Evolutionary conservation across 202 grass and related monocot species (phyloP), one percentile per base, ranked within the genome.

Genomic region (Miscanthus sacchariflorus): DNA sequence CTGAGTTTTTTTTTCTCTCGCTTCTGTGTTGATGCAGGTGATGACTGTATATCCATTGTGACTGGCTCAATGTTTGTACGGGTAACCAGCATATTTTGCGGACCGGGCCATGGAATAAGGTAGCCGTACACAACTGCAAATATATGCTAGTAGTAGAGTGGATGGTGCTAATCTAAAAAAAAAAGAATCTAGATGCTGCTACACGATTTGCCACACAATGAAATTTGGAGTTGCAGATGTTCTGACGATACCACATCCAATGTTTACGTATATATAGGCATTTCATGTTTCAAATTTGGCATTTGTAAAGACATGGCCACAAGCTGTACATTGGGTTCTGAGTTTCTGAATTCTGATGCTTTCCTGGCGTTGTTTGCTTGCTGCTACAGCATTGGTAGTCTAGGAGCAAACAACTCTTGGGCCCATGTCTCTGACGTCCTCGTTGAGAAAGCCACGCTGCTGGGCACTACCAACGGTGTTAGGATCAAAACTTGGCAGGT

Each of bases 401-500:
- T 98, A 73, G 95, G 93, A 39, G 85, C 89, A 58, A 89, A 89
- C 70, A 91, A 90, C 12, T 80, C 89, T 7, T 64, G 21, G 77
- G 89, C 85, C 78, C 80, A 83, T 81, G 95, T 98, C 74, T 98
- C 95, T 2, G 76, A 93, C 87, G 95, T 95, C 89, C 49, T 95
- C 27, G 93, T 98, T 68, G 85, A 98, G 79, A 92, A 87, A 38
- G 83, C 71, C 68, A 90, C 81, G 23, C 90, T 98, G 80, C 83
- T 81, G 54, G 89, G 83, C 81, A 98, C 95, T 13, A 98, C 95
- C 76, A 98, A 98, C 52, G 91, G 93, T 70, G 91, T 98, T 21
- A 77, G 91, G 88, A 98, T 98, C 89, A 98, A 98, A 79, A 98
- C 95, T 49, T 93, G 95, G 93, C 95, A 95, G 93, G 91, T 95